These are phyloP conservation scores for Alternaria ethzedia DNA, from an alignment of 2,329 filamentous ascomycete species.

Conservation along the genomic window DNA sequence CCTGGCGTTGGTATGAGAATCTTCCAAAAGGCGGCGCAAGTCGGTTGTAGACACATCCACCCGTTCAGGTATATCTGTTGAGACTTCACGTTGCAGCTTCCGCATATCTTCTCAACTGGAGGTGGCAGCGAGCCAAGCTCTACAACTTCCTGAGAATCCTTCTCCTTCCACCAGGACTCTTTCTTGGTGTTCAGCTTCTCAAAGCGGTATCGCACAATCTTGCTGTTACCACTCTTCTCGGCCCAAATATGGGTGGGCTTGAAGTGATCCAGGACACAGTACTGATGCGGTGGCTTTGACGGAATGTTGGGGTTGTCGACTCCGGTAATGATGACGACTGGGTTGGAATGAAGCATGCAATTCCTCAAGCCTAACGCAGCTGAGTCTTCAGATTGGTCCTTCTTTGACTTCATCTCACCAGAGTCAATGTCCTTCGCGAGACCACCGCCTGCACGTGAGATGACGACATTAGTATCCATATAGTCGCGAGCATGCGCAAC, in stretches of 20 bases:
- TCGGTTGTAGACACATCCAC: slow-evolving; percentile 65
- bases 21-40: slow-evolving; percentile 65
- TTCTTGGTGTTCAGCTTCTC: slow-evolving; percentile 64
- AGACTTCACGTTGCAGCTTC: slow-evolving; percentile 38
- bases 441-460: slow-evolving; percentile 67
- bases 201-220: slow-evolving; percentile 66
- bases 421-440: slow-evolving; percentile 54
- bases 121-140: slow-evolving; percentile 37
- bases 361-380: slow-evolving; percentile 53
- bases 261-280: slow-evolving; percentile 72
- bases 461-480: slow-evolving; percentile 66
- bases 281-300: slow-evolving; percentile 62
- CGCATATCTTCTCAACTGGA: slow-evolving; percentile 47
- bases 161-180: slow-evolving; percentile 66
- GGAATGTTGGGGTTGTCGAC: slow-evolving; percentile 57
- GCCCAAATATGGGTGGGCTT: slow-evolving; percentile 72
- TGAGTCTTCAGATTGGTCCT: slow-evolving; percentile 54
- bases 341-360: slow-evolving; percentile 55
- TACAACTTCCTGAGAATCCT: slow-evolving; percentile 34
- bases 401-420: slow-evolving; percentile 55
- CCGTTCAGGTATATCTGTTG: slow-evolving; percentile 53
- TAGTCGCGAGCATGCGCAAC: slow-evolving; percentile 62
- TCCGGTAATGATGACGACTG: slow-evolving; percentile 62
- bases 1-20: slow-evolving; percentile 25
- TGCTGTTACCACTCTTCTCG: slow-evolving; percentile 59